Conservation (phyloP, 2,329 filamentous ascomycete genomes). For the Phialocephala sp. region DNA sequence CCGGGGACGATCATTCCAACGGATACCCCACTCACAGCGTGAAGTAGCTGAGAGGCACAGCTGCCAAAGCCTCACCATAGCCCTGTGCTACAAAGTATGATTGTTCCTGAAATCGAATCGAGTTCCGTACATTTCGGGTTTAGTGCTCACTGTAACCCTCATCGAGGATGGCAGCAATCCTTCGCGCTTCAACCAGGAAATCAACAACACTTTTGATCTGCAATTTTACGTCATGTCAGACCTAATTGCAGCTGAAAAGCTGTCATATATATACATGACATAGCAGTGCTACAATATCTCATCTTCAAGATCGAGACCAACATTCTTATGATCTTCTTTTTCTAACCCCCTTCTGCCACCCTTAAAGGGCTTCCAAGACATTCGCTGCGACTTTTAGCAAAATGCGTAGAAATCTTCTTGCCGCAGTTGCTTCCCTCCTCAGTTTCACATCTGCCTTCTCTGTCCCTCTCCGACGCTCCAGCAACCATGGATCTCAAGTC, state of each 20-base stretch:
- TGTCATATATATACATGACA: not conserved
- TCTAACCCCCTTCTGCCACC: not conserved
- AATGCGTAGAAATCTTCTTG: not conserved
- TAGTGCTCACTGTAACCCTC: conserved; percentile 1
- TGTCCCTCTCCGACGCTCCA: not conserved
- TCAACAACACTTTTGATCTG: not conserved
- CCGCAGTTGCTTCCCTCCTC: conserved; percentile 5
- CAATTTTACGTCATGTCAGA: conserved; percentile 6
- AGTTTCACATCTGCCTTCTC: conserved; percentile 5
- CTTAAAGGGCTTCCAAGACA: no score
- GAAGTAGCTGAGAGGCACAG: not conserved
- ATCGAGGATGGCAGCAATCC: not conserved
- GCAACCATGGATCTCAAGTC: conserved; percentile 2
- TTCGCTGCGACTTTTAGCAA: not conserved
- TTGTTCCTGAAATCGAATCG: not conserved
- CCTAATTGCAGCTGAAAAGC: not conserved
- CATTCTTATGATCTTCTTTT: not conserved
- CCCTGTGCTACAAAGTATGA: not conserved
- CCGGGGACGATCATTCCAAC: no score
- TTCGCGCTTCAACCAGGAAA: not conserved
- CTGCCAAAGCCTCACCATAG: not conserved
- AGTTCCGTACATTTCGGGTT: not conserved
- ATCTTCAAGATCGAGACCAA: not conserved
- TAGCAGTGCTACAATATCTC: not conserved
- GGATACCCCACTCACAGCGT: not conserved